These are phyloP conservation scores for Lipomyces oligophaga DNA, from an alignment of 805 yeast species.

Conservation along the genomic window DNA sequence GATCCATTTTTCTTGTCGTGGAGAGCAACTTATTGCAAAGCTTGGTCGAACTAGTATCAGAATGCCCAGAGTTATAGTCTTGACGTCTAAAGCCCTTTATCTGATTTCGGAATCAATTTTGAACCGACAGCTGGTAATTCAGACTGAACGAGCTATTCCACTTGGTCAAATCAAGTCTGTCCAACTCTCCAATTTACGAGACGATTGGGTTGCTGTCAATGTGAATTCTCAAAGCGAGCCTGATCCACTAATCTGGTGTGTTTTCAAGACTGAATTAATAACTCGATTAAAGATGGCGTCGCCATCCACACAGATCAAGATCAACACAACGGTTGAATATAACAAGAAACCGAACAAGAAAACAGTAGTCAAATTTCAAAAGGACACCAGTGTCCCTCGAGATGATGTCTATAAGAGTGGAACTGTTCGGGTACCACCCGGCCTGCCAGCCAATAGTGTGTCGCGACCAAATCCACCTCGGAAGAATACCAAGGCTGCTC, in stretches of 20 bases:
- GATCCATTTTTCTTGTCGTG: constrained; percentile 74
- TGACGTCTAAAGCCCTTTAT: constrained; percentile 61
- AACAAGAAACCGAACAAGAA: constrained; percentile 84
- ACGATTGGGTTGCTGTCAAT: constrained; percentile 84
- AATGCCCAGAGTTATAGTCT: constrained; percentile 63
- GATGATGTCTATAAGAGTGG: constrained; percentile 85
- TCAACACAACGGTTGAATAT: constrained; percentile 72
- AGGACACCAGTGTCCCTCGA: constrained; percentile 62
- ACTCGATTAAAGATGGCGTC: constrained; percentile 66
- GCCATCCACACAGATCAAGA: constrained; percentile 54
- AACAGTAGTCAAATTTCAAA: constrained; percentile 66
- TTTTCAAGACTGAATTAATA: constrained; percentile 83
- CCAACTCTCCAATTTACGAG: constrained; percentile 71
- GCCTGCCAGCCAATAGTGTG: constrained; percentile 67
- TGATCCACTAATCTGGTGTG: constrained; percentile 74
- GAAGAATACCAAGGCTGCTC: constrained; percentile 31
- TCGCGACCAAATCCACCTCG: constrained; percentile 75
- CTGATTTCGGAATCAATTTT: constrained; percentile 70
- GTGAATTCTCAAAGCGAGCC: constrained; percentile 53
- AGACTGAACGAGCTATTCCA: constrained; percentile 61
- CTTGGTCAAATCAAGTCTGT: constrained; percentile 57
- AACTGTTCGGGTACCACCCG: constrained; percentile 73
- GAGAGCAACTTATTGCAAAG: constrained; percentile 76
- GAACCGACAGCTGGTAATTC: constrained; percentile 56
- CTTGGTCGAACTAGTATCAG: constrained; percentile 90